These are phyloP conservation scores for Coemansia sp. DNA, from an alignment of 192 early-diverging fungal species.

Conservation along the genomic window DNA sequence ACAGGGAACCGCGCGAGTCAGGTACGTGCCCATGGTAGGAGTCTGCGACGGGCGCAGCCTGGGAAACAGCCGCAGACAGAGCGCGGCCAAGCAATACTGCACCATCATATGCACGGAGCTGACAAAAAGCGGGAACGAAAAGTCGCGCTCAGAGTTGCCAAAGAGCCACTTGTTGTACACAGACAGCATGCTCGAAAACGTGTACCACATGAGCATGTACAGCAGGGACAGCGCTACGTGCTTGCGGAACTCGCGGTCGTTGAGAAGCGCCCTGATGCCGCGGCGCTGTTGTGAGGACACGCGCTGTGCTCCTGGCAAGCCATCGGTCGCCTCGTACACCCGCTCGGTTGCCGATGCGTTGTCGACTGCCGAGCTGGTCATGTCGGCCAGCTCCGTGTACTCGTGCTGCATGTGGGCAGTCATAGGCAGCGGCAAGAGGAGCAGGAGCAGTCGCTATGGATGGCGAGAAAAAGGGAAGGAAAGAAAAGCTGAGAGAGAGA, in stretches of 20 bases:
- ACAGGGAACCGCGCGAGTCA: slow-evolving; percentile 78
- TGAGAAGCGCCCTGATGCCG: slow-evolving; percentile 17
- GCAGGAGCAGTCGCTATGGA: background rate
- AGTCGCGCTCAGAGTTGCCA: slow-evolving; percentile 73
- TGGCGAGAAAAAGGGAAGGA: background rate
- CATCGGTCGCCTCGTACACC: slow-evolving; percentile 2
- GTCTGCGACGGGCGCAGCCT: slow-evolving; percentile 57
- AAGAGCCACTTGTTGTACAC: slow-evolving; percentile 97
- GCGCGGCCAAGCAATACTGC: slow-evolving; percentile 66
- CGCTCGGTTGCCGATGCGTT: slow-evolving; percentile 11
- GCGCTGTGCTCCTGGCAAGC: background rate
- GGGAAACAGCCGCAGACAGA: slow-evolving; percentile 60
- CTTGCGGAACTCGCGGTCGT: slow-evolving; percentile 24
- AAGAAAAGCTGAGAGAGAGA: background rate
- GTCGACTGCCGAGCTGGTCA: slow-evolving; percentile 11
- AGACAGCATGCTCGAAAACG: slow-evolving; percentile 67
- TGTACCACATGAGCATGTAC: slow-evolving; percentile 59
- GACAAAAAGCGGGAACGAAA: slow-evolving; percentile 84
- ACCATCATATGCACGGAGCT: slow-evolving; percentile 81
- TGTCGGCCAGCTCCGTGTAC: slow-evolving; percentile 43
- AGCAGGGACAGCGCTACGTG: slow-evolving; percentile 38
- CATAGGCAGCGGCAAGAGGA: background rate
- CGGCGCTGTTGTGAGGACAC: background rate
- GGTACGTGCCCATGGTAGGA: slow-evolving; percentile 58
- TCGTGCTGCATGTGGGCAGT: slow-evolving; percentile 23